Percentiles rank a stretch among this genome's conserved stretches.
phyloP scores from a whole-genome alignment of 225 moss, liverwort and hornwort genomes.

The Sphagnum tenellum region DNA sequence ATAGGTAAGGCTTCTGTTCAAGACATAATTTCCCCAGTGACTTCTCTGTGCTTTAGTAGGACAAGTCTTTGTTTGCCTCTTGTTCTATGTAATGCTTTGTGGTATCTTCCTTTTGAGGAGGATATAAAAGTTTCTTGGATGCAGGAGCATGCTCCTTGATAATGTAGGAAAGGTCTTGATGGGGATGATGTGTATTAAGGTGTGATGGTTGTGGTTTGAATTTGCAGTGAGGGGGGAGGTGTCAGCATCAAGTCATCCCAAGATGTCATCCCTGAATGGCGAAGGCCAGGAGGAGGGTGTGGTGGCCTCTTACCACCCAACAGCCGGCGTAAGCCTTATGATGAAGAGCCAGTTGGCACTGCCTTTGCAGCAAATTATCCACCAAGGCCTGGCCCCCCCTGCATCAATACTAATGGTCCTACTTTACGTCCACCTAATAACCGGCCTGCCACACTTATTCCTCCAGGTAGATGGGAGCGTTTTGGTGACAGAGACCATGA shows the following conservation, averaged over 20 bases:
- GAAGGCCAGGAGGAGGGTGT: constrained; percentile 62
- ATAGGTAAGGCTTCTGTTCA: too few species aligned
- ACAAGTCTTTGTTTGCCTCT: too few species aligned
- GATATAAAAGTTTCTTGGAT: background rate
- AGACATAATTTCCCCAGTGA: too few species aligned
- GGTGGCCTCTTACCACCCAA: constrained; percentile 33
- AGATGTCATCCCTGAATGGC: constrained; percentile 94
- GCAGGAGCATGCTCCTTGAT: background rate
- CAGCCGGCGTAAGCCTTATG: constrained; percentile 80
- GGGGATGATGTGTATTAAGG: too few species aligned
- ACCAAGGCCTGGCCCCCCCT: constrained; percentile 51
- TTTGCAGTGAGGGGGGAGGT: constrained; percentile 58
- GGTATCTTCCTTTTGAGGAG: background rate
- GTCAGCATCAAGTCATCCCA: constrained; percentile 77
- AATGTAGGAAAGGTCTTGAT: background rate
- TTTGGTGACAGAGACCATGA: constrained; percentile 71
- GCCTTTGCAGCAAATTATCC: constrained; percentile 93
- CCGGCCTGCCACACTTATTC: constrained; percentile 13
- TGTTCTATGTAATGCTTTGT: too few species aligned
- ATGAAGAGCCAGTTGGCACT: constrained; percentile 83
- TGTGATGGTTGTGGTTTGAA: constrained; percentile 11
- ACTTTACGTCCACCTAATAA: constrained; percentile 33
- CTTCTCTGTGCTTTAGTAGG: too few species aligned
- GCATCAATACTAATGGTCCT: constrained; percentile 2
- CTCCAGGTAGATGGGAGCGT: constrained; percentile 85